Evolutionary conservation across 106 monocot genomes (phyloP).

Genomic region (Allium fistulosum): DNA sequence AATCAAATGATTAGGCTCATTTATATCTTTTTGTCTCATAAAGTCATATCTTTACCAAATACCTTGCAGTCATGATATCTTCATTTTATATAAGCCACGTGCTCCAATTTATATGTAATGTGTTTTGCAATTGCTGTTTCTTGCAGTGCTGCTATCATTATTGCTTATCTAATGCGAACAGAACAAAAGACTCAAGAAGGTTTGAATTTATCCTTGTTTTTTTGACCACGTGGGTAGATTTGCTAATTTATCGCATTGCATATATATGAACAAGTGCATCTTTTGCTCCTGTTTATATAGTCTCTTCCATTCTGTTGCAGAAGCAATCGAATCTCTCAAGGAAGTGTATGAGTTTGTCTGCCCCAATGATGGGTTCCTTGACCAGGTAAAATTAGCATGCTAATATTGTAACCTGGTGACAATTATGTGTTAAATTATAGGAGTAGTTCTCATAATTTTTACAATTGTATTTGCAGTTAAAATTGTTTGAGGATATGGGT

Average conservation of each 20-base stretch:
- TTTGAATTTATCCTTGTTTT: slow-evolving; percentile 22
- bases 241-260: background rate
- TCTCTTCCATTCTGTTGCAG: slow-evolving; percentile 30
- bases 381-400: slow-evolving; percentile 45
- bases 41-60: too few species aligned
- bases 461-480: slow-evolving; percentile 51
- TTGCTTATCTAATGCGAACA: slow-evolving; percentile 91
- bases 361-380: slow-evolving; percentile 97
- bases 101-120: too few species aligned
- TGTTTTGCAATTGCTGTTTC: slow-evolving; percentile 17
- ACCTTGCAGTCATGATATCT: too few species aligned
- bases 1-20: too few species aligned
- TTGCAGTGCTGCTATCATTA: slow-evolving; percentile 90
- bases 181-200: slow-evolving; percentile 91
- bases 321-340: slow-evolving; percentile 72
- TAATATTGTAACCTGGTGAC: slow-evolving; percentile 11
- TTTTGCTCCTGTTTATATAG: background rate
- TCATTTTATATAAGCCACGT: too few species aligned
- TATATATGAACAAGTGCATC: background rate
- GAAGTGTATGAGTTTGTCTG: slow-evolving; percentile 52
- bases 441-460: too few species aligned
- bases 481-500: slow-evolving; percentile 90
- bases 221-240: background rate
- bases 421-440: background rate
- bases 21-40: too few species aligned